phyloP scores from a whole-genome alignment of 2,329 filamentous ascomycete genomes.

The Fusarium poae region DNA sequence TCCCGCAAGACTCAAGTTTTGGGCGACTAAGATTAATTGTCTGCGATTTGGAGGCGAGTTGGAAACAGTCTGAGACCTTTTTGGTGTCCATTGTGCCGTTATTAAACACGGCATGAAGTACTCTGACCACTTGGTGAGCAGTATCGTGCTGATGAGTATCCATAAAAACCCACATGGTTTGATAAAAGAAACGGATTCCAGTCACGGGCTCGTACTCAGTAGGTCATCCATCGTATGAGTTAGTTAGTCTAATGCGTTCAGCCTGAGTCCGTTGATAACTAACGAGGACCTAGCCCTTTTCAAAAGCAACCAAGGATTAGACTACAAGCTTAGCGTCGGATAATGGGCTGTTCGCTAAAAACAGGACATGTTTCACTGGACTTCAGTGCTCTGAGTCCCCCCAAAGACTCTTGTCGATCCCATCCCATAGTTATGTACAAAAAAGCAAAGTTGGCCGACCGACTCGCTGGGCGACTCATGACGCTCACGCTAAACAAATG shows the following conservation, averaged over 20 bases:
- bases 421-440: too few species aligned
- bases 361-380: constrained; percentile 14
- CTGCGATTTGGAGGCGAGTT: not conserved
- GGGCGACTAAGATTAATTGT: constrained; percentile 9
- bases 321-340: constrained; percentile 5
- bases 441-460: constrained; percentile 5
- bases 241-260: not conserved
- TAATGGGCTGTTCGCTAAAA: constrained; percentile 1
- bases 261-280: not conserved
- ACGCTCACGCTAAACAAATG: not conserved
- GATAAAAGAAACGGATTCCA: not conserved
- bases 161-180: constrained; percentile 16
- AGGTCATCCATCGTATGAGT: too few species aligned
- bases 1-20: constrained; percentile 13
- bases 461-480: not conserved
- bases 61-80: constrained; percentile 1
- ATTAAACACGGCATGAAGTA: not conserved
- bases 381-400: not conserved
- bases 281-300: not conserved
- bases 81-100: constrained; percentile 1
- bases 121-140: constrained; percentile 9
- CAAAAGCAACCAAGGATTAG: constrained; percentile 1
- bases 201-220: not conserved
- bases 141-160: not conserved
- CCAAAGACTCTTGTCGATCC: not conserved